A percentile compares a stretch with the other conserved stretches of the same genome.
phyloP scores from a whole-genome alignment of 768 basidiomycete genomes.

The Dentipellis fragilis region DNA sequence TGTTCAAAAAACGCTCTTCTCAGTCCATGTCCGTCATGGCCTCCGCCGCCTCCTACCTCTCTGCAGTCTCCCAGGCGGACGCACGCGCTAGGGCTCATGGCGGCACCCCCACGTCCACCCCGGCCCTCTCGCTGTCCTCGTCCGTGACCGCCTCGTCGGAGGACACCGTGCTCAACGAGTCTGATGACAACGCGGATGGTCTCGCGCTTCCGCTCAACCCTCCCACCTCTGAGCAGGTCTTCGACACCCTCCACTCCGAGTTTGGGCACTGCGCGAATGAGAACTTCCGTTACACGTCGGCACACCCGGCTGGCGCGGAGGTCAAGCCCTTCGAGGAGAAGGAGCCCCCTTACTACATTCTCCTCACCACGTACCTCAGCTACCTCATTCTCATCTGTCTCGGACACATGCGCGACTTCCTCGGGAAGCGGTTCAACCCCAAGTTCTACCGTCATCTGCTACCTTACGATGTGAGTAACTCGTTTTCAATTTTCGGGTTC shows the following conservation, averaged over 20 bases:
- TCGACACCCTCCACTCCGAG: conserved; percentile 76
- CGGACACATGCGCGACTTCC: conserved; percentile 90
- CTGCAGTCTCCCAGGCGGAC: conserved; percentile 55
- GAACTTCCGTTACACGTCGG: conserved; percentile 56
- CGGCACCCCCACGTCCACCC: conserved; percentile 48
- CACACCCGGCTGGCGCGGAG: conserved; percentile 41
- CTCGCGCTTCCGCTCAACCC: conserved; percentile 54
- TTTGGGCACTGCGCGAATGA: conserved; percentile 87
- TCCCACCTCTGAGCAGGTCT: conserved; percentile 74
- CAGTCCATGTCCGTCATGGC: conserved; percentile 29
- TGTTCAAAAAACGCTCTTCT: conserved; percentile 37
- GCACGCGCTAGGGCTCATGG: conserved; percentile 47
- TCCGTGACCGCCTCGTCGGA: conserved; percentile 61
- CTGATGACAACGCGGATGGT: conserved; percentile 34
- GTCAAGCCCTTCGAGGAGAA: conserved; percentile 52
- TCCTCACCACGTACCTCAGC: conserved; percentile 86
- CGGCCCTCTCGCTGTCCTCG: conserved; percentile 66
- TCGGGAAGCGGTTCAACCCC: conserved; percentile 76
- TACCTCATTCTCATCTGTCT: conserved; percentile 88
- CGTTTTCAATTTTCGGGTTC: conserved; percentile 4
- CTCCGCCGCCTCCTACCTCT: conserved; percentile 50
- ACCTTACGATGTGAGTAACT: conserved; percentile 64
- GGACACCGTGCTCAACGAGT: conserved; percentile 52
- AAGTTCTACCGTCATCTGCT: conserved; percentile 71
- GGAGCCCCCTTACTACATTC: conserved; percentile 88